These are phyloP conservation scores for Trichoderma atrobrunneum DNA, from an alignment of 2,329 filamentous ascomycete species.

Conservation along the genomic window DNA sequence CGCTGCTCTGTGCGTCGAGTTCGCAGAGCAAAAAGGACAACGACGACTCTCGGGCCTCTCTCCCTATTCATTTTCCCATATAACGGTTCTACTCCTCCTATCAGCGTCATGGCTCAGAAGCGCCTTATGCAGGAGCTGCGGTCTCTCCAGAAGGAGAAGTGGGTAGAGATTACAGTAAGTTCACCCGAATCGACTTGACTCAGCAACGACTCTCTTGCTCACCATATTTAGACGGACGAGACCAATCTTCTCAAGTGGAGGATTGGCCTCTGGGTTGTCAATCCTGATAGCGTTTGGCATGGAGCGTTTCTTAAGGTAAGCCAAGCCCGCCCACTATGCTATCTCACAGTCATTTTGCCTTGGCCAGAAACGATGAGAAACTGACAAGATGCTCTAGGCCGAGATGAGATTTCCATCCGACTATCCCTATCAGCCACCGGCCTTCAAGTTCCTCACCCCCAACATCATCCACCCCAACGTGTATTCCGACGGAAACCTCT, in stretches of 20 bases:
- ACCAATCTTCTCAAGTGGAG: slow-evolving; percentile 86
- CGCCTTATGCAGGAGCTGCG: slow-evolving; percentile 88
- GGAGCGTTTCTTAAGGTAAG: slow-evolving; percentile 81
- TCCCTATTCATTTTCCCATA: background rate
- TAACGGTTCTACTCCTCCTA: background rate
- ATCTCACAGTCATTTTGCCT: background rate
- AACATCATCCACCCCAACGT: slow-evolving; percentile 92
- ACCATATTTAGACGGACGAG: slow-evolving; percentile 60
- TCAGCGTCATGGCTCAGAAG: slow-evolving; percentile 53
- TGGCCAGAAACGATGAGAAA: background rate
- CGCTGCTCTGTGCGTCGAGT: background rate
- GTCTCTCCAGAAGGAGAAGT: slow-evolving; percentile 80
- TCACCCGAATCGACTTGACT: background rate
- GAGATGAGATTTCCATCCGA: slow-evolving; percentile 84
- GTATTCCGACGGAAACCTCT: slow-evolving; percentile 84
- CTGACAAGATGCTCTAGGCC: slow-evolving; percentile 47
- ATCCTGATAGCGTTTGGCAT: slow-evolving; percentile 86
- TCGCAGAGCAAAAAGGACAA: background rate
- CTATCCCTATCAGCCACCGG: slow-evolving; percentile 86
- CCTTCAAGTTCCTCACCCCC: slow-evolving; percentile 74
- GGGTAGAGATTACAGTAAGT: slow-evolving; percentile 83
- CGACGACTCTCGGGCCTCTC: background rate
- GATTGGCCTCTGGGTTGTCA: slow-evolving; percentile 86
- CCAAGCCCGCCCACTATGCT: slow-evolving; percentile 21
- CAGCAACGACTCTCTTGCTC: background rate